Base-by-base conservation (phyloP, 2,329 filamentous ascomycete species). In the Geosmithia putterillii region DNA sequence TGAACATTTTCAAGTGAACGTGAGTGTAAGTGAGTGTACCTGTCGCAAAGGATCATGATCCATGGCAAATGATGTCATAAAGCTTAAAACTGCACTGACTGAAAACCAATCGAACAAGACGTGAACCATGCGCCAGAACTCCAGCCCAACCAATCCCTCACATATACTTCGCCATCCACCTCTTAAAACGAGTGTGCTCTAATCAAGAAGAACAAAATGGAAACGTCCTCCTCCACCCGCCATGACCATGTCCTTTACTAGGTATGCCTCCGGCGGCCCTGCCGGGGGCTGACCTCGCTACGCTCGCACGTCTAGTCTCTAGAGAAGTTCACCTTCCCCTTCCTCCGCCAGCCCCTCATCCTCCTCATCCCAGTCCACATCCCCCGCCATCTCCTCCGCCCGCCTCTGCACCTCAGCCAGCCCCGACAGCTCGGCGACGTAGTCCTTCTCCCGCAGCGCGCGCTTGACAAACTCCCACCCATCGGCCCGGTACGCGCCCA, bases 401-500 rank as follows among this genome's bases (percentile, higher is more conserved):
- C 58, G 60, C 19, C 74, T 63, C 58, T 81, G 77, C n/a, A 88
- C 79, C 57, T 87, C 83, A 0, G 80, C 79, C 38, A 88, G 57
- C 0, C 83, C 83, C 28, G 79, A 84, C 28, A 90, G 66, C 57
- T 90, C 85, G 23, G 83, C 77, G 0, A 94, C 83, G 55, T 83
- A 92, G 2, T 86, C 81, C 54, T 79, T 79, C 59, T 89, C 82
- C 46, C 79, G 75, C 14, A 92, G 62, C 0, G 86, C 86, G 45
- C 71, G 71, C 65, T 81, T 81, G 28, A 92, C 76, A 57, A 94
- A 94, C 0, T 68, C 74, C 85, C 86, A 94, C 0, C 80, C 81
- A 39, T 81, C 74, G 2, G 62, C 58, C 39, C 76, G 70, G 57
- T 89, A 92, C 1, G 77, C 76, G 0, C 72, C 67, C 1, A 90